Conservation (phyloP, 306 rosid species). For the Erythrophleum fordii region DNA sequence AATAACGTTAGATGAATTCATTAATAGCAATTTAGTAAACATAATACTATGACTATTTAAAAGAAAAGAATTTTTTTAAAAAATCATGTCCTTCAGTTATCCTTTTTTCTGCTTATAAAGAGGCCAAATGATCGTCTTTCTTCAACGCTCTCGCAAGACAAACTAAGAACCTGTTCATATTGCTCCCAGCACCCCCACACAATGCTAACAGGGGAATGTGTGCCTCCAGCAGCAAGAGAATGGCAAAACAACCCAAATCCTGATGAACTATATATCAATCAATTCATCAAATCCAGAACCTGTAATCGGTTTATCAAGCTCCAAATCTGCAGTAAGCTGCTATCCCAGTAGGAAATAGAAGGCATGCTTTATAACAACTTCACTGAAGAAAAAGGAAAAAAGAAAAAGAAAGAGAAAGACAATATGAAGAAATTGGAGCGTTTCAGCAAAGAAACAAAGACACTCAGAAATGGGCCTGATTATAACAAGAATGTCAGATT, state of each 20-base stretch:
- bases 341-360: background rate
- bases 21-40: too few relatives aligned
- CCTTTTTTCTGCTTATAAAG: too few relatives aligned
- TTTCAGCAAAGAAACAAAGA: background rate
- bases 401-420: background rate
- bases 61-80: too few relatives aligned
- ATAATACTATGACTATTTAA: too few relatives aligned
- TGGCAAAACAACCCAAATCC: background rate
- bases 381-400: background rate
- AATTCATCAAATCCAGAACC: too few relatives aligned
- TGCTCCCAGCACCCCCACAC: background rate
- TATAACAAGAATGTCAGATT: slow-evolving; percentile 3
- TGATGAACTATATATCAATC: background rate
- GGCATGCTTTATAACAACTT: background rate
- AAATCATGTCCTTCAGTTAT: too few relatives aligned
- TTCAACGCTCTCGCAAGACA: background rate
- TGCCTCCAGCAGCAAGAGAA: background rate
- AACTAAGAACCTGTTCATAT: background rate
- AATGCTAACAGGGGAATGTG: background rate
- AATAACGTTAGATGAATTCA: too few relatives aligned
- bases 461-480: background rate
- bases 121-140: background rate
- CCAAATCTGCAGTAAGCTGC: background rate
- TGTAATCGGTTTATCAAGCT: background rate
- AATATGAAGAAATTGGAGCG: background rate